Base-by-base conservation (phyloP, 202 grass and related monocot genomes). In the Musa balbisiana region DNA sequence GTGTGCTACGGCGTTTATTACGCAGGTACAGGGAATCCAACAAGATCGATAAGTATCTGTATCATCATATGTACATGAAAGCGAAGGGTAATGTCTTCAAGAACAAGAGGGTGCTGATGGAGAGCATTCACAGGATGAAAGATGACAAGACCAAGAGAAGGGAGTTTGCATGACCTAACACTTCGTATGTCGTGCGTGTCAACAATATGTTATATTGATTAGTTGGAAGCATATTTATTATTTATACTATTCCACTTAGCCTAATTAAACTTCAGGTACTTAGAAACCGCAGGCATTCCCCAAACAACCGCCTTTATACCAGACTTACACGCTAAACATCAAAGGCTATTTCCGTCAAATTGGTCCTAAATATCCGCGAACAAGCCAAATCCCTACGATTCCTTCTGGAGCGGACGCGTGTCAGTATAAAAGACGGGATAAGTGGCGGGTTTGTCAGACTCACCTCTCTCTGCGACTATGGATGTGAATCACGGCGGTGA, bases 51-150 rank as follows among this genome's bases (percentile, higher is more conserved):
- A 79, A 79, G 52, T 66, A 79, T 53, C 43, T 79, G 65, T 79
- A 79, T 24, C 77, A 79, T 11, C 65, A 79, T 14, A 69, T 71
- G 65, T 70, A 79, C 65, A 79, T 79, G 77, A 79, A 79, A 54
- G 77, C 70, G 26, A 79, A 79, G 49, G 77, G 77, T 71, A 79
- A 79, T 51, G 77, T 79, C 2, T 79, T 59, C 65, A 79, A 79
- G 66, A 79, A 79, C 52, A 79, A 79, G 77, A 55, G 77, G 23
- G 77, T 70, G 52, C 66, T 79, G 3, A 71, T 79, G 77, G 77
- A 79, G 24, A 79, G 65, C 17, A 79, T 79, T 51, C 77, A 79
- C 53, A 79, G 70, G 51, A 24, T 66, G 3, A 79, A 79, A 49
- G 65, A 65, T 58, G 77, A 79, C 29, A 79, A 79, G 52, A 53